These are phyloP conservation scores for Neopestalotiopsis rosae DNA, from an alignment of 2,329 filamentous ascomycete species.

Conservation along the genomic window DNA sequence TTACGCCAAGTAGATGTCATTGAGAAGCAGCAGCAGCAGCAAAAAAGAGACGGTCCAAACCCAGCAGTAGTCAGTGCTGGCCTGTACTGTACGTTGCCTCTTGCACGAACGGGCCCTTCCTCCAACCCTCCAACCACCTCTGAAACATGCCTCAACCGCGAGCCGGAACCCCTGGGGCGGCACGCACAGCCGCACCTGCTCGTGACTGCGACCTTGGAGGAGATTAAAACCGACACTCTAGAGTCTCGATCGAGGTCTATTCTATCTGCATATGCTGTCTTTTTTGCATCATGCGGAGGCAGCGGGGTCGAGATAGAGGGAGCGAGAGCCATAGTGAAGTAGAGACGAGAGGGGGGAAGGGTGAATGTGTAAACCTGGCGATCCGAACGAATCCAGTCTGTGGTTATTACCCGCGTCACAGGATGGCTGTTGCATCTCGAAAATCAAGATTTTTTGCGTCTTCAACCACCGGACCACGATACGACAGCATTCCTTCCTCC, in stretches of 20 bases:
- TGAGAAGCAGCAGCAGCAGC: neutral
- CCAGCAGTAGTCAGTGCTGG: neutral
- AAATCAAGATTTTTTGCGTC: neutral
- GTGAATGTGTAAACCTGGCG: neutral
- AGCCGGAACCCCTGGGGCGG: conserved; percentile 2
- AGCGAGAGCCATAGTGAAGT: neutral
- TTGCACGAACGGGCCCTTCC: neutral
- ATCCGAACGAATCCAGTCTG: neutral
- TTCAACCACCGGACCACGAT: neutral
- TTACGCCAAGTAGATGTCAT: neutral
- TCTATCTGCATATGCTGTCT: neutral
- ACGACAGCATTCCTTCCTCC: neutral
- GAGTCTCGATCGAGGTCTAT: conserved; percentile 2
- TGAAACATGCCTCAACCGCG: conserved; percentile 8
- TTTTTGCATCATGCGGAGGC: neutral
- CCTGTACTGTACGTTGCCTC: neutral
- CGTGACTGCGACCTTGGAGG: neutral
- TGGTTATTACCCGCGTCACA: conserved; percentile 1
- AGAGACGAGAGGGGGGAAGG: neutral
- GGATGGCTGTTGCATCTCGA: conserved; percentile 1
- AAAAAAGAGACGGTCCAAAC: neutral
- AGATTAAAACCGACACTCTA: neutral
- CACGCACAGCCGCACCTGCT: neutral
- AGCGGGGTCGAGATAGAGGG: neutral
- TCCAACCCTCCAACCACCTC: conserved; percentile 4